phyloP scores from a whole-genome alignment of 495 filamentous ascomycete genomes.

The Trichoderma parareesei region DNA sequence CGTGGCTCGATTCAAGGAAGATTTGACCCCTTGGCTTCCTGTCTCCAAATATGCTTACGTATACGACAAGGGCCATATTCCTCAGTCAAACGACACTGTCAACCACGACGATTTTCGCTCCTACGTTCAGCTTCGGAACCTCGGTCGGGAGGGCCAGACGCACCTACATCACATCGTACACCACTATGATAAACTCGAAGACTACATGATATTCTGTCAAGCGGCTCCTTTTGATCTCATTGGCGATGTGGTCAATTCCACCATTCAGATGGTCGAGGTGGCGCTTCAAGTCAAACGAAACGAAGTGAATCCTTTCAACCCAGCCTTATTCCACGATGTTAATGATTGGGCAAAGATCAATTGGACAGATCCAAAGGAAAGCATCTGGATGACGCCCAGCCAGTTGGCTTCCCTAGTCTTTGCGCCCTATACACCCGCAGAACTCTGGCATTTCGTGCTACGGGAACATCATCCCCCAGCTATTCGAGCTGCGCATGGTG shows the following conservation, averaged over 20 bases:
- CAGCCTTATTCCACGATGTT: neutral
- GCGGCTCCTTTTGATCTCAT: neutral
- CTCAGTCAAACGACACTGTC: neutral
- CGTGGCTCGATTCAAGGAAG: neutral
- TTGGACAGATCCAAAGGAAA: conserved; percentile 1
- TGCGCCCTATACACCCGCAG: neutral
- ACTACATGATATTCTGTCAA: neutral
- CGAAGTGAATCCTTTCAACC: neutral
- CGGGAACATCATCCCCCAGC: neutral
- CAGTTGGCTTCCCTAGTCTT: neutral
- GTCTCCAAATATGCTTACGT: neutral
- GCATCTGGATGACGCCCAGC: neutral
- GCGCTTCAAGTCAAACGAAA: neutral
- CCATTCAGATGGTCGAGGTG: neutral
- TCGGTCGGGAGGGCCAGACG: neutral
- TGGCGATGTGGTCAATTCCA: neutral
- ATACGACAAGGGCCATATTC: neutral
- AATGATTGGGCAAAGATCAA: conserved; percentile 7
- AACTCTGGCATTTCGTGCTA: neutral
- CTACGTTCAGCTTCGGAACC: neutral
- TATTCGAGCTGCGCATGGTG: neutral
- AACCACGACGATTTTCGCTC: conserved; percentile 4
- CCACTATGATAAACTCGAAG: neutral
- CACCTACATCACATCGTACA: neutral
- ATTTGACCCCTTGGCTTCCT: neutral